Percentiles rank a stretch among this genome's conserved stretches.
These are phyloP conservation scores for Heterotrichella gracilis DNA, from an alignment of 352 stramenopile species.

Conservation along the genomic window DNA sequence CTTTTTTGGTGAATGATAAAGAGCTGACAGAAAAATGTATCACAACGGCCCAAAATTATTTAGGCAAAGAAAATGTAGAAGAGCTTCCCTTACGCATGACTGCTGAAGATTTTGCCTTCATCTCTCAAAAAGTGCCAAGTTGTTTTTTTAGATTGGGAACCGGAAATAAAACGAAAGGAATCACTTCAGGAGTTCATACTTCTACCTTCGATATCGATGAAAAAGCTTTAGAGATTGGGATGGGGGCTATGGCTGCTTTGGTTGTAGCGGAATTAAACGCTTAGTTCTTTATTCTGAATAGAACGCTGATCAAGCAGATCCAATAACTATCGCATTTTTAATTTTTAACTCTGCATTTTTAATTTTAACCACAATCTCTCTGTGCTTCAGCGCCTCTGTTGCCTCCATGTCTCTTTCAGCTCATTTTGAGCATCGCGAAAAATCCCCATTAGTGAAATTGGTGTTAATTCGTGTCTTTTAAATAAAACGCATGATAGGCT, in stretches of 20 bases:
- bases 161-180: neutral
- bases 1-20: neutral
- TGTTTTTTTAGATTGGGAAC: neutral
- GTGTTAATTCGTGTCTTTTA: no score
- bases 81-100: neutral
- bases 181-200: neutral
- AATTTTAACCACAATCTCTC: no score
- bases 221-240: neutral
- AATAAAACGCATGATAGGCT: no score
- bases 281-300: no score
- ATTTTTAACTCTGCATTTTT: no score
- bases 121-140: neutral
- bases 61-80: neutral
- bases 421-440: no score
- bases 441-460: no score
- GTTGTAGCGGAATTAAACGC: neutral
- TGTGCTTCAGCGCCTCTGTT: no score
- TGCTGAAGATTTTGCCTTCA: conserved; percentile 3
- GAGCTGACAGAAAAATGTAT: neutral
- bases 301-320: no score
- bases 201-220: conserved; percentile 5
- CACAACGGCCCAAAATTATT: neutral
- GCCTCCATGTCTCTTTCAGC: no score
- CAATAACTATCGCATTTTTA: no score
- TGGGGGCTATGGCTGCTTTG: neutral